These are phyloP conservation scores for Clonostachys chloroleuca DNA, from an alignment of 2,329 filamentous ascomycete species.

Conservation along the genomic window DNA sequence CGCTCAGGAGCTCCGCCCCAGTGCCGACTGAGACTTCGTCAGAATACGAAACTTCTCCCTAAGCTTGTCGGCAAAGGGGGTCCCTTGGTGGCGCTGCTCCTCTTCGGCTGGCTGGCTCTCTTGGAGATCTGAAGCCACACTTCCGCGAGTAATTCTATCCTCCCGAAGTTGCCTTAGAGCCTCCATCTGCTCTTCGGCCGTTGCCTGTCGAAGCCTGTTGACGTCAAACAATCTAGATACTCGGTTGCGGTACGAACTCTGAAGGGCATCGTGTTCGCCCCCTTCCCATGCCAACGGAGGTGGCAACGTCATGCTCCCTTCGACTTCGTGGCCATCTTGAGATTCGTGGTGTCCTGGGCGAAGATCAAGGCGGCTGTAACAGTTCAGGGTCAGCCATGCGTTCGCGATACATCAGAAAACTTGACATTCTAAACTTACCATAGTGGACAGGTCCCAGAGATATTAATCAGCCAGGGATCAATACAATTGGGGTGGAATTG, in stretches of 20 bases:
- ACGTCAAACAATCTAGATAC: constrained; percentile 51
- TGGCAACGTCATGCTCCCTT: constrained; percentile 19
- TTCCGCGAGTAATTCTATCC: constrained; percentile 11
- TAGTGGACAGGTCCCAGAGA: constrained; percentile 65
- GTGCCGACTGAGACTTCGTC: constrained; percentile 34
- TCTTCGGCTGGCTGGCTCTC: constrained; percentile 12
- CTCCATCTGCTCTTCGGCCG: constrained; percentile 58
- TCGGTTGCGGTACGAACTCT: constrained; percentile 31
- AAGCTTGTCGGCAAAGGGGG: constrained; percentile 41
- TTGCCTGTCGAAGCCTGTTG: constrained; percentile 51
- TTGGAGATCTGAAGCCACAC: constrained; percentile 1
- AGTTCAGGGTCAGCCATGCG: too few relatives aligned
- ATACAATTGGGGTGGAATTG: constrained; percentile 65
- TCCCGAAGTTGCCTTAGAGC: constrained; percentile 42
- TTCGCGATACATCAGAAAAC: too few relatives aligned
- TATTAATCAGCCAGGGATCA: constrained; percentile 66
- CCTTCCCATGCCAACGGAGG: constrained; percentile 35
- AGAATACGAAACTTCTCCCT: constrained; percentile 49
- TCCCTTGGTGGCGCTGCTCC: constrained; percentile 31
- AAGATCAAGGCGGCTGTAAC: constrained; percentile 48
- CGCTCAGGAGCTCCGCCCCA: background rate
- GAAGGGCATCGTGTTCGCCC: constrained; percentile 23
- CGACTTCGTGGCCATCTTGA: constrained; percentile 6
- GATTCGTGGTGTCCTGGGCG: constrained; percentile 28
- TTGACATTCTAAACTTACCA: constrained; percentile 44